A percentile compares a stretch with the other conserved stretches of the same genome.
These are phyloP conservation scores for Rhodamnia argentea DNA, from an alignment of 345 rosid genomes.

Conservation along the genomic window DNA sequence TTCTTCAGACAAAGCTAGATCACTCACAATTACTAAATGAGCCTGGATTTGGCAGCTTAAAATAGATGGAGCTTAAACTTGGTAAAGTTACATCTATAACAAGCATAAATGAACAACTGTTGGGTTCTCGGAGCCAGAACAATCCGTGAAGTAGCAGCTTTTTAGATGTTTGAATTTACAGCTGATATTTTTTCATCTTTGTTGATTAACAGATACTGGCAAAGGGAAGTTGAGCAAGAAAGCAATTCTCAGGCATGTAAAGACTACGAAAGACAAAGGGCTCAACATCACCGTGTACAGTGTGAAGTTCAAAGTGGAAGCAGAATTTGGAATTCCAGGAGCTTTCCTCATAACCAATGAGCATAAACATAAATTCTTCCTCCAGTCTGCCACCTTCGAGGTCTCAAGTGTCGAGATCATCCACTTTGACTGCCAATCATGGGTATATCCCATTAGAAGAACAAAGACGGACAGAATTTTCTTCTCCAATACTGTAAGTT, in stretches of 20 bases:
- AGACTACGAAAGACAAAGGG: constrained; percentile 17
- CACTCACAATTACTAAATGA: not conserved
- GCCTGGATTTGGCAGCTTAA: not conserved
- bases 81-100: not conserved
- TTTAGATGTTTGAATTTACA: not conserved
- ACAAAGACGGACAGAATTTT: constrained; percentile 31
- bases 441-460: constrained; percentile 40
- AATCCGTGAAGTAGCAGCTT: not conserved
- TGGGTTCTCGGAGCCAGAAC: not conserved
- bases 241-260: constrained; percentile 22
- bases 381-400: constrained; percentile 25
- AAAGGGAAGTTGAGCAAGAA: constrained; percentile 34
- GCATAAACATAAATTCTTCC: constrained; percentile 42
- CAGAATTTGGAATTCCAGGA: constrained; percentile 39
- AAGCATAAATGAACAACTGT: not conserved
- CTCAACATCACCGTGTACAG: constrained; percentile 15
- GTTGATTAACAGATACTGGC: constrained; percentile 15
- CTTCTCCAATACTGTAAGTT: constrained; percentile 39
- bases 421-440: constrained; percentile 45
- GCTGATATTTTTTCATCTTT: not conserved
- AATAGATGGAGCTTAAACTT: not conserved
- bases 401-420: constrained; percentile 1
- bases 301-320: constrained; percentile 20
- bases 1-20: not conserved
- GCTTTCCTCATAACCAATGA: constrained; percentile 32